These are phyloP conservation scores for Ceriops tagal DNA, from an alignment of 345 rosid species.

Conservation along the genomic window DNA sequence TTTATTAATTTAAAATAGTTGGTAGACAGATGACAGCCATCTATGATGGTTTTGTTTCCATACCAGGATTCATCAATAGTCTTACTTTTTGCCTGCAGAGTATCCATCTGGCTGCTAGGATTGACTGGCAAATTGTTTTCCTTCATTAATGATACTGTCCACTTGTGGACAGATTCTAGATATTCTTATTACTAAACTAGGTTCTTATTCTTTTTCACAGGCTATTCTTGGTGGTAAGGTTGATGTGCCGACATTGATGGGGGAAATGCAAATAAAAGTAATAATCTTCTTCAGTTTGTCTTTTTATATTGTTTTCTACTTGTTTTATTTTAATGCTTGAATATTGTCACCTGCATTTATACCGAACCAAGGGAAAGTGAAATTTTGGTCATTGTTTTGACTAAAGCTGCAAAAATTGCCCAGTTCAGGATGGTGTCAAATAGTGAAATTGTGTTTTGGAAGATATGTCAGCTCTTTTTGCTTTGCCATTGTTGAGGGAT, in stretches of 20 bases:
- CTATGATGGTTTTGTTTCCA: background rate
- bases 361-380: background rate
- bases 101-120: background rate
- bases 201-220: slow-evolving; percentile 39
- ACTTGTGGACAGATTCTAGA: slow-evolving; percentile 4
- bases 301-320: background rate
- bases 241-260: slow-evolving; percentile 79
- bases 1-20: too few relatives aligned
- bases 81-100: background rate
- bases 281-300: slow-evolving; percentile 9
- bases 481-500: slow-evolving; percentile 4
- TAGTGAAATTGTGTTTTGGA: background rate
- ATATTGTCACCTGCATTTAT: background rate
- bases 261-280: slow-evolving; percentile 65
- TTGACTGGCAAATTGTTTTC: background rate
- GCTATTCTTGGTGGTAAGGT: slow-evolving; percentile 85
- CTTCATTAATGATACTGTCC: background rate
- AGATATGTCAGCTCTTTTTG: background rate
- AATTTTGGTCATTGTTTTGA: background rate
- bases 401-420: background rate
- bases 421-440: background rate
- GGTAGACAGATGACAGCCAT: too few relatives aligned
- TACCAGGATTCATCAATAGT: background rate
- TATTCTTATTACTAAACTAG: slow-evolving; percentile 6
- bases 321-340: slow-evolving; percentile 3